phyloP scores from a whole-genome alignment of 2,329 filamentous ascomycete species.

The Fusarium sp. region DNA sequence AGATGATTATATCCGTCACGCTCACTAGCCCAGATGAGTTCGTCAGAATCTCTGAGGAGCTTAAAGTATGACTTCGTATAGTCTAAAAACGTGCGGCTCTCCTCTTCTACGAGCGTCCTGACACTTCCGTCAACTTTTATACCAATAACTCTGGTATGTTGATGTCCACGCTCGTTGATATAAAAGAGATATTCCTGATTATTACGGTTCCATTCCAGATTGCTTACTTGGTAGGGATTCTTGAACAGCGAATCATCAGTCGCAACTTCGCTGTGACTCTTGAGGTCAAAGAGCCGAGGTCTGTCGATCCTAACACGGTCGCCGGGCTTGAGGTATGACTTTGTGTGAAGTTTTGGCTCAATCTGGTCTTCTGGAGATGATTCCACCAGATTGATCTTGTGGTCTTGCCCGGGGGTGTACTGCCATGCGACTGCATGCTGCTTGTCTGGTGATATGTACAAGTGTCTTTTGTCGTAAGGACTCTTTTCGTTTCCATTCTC shows the following conservation, averaged over 20 bases:
- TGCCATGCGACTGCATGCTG: slow-evolving; percentile 39
- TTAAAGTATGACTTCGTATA: slow-evolving; percentile 34
- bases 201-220: slow-evolving; percentile 41
- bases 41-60: slow-evolving; percentile 13
- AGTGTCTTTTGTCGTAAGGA: slow-evolving; percentile 27
- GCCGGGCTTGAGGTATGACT: slow-evolving; percentile 43
- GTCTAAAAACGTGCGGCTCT: slow-evolving; percentile 42
- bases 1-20: slow-evolving; percentile 45
- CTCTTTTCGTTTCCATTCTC: slow-evolving; percentile 28
- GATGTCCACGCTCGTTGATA: slow-evolving; percentile 45
- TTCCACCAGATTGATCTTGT: slow-evolving; percentile 35
- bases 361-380: slow-evolving; percentile 44
- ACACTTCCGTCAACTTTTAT: slow-evolving; percentile 29
- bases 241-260: slow-evolving; percentile 39
- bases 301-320: slow-evolving; percentile 39
- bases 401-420: slow-evolving; percentile 32
- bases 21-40: slow-evolving; percentile 46
- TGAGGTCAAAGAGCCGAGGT: slow-evolving; percentile 42
- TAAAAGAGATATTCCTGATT: slow-evolving; percentile 42
- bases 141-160: slow-evolving; percentile 33
- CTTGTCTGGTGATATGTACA: slow-evolving; percentile 31
- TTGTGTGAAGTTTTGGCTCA: slow-evolving; percentile 38
- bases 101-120: slow-evolving; percentile 37
- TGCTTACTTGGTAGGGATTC: slow-evolving; percentile 34
- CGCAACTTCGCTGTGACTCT: slow-evolving; percentile 25